These are phyloP conservation scores for Boletellus sp. DNA, from an alignment of 1,284 basidiomycete species.

Conservation along the genomic window DNA sequence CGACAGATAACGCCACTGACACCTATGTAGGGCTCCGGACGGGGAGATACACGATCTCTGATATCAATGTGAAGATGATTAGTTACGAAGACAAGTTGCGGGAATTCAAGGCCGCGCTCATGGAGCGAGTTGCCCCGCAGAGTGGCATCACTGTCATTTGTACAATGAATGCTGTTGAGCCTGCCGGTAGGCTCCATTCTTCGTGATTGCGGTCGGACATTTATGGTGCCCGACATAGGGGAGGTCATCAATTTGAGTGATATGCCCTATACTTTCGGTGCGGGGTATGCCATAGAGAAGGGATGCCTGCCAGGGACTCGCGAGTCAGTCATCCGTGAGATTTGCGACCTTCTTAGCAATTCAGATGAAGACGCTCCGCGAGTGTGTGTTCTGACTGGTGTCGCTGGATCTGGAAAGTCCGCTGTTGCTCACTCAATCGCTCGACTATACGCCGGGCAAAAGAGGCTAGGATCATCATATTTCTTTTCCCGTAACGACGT, in stretches of 20 bases:
- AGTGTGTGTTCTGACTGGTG: background rate
- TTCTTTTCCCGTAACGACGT: background rate
- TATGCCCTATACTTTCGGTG: background rate
- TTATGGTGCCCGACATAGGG: background rate
- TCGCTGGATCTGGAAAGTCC: background rate
- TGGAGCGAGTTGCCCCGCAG: background rate
- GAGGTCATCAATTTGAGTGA: background rate
- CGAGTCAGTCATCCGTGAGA: background rate
- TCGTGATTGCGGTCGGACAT: background rate
- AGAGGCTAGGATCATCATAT: background rate
- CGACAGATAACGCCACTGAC: background rate
- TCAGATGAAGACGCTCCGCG: background rate
- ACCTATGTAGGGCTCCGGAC: no score
- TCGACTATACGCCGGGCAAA: background rate
- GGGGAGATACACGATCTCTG: background rate
- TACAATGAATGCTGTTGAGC: background rate
- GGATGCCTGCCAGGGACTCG: slow-evolving; percentile 1
- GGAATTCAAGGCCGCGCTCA: background rate
- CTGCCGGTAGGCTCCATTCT: background rate
- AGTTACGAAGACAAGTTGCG: background rate
- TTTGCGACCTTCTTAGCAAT: background rate
- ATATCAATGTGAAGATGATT: background rate
- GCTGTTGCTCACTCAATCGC: slow-evolving; percentile 3
- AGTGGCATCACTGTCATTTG: no score
- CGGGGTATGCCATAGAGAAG: background rate